These are phyloP conservation scores for Penicillium digitatum DNA, from an alignment of 2,329 filamentous ascomycete genomes.

Conservation along the genomic window DNA sequence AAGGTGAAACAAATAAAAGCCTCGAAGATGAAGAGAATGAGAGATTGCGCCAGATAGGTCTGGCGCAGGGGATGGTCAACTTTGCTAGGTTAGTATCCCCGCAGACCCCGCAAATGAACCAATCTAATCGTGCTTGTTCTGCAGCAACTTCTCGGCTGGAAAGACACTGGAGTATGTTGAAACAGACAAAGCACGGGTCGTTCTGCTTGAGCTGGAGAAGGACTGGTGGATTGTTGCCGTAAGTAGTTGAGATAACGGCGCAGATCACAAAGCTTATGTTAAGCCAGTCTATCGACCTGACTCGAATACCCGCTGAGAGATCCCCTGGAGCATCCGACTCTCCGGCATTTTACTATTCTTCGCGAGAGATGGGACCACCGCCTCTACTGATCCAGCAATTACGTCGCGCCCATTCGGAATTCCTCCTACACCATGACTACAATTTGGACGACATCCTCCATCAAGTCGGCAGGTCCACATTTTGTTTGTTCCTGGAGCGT, in stretches of 20 bases:
- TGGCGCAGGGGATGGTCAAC: constrained; percentile 93
- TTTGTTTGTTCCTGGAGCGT: constrained; percentile 66
- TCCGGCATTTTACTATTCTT: constrained; percentile 70
- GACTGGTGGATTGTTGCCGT: constrained; percentile 96
- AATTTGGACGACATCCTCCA: constrained; percentile 68
- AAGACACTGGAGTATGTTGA: constrained; percentile 78
- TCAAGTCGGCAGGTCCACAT: constrained; percentile 61
- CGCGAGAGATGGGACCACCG: constrained; percentile 81
- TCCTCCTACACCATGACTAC: constrained; percentile 80
- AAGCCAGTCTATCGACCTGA: constrained; percentile 72
- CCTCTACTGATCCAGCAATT: constrained; percentile 75
- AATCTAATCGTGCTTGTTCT: constrained; percentile 15
- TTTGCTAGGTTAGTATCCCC: constrained; percentile 63
- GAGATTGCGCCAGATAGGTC: constrained; percentile 83
- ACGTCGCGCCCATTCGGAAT: constrained; percentile 73
- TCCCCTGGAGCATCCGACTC: constrained; percentile 38
- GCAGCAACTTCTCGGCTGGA: constrained; percentile 73
- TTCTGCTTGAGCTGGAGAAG: constrained; percentile 80
- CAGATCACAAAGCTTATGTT: constrained; percentile 9
- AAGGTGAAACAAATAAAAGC: constrained; percentile 29
- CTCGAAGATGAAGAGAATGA: constrained; percentile 71
- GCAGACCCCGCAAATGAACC: constrained; percentile 9
- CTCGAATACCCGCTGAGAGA: constrained; percentile 59
- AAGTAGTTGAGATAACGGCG: constrained; percentile 37
- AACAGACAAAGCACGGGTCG: constrained; percentile 79